A percentile compares a stretch with the other conserved stretches of the same genome.
Conservation (phyloP, 2,329 filamentous ascomycete genomes). For the Whalleya microplaca region DNA sequence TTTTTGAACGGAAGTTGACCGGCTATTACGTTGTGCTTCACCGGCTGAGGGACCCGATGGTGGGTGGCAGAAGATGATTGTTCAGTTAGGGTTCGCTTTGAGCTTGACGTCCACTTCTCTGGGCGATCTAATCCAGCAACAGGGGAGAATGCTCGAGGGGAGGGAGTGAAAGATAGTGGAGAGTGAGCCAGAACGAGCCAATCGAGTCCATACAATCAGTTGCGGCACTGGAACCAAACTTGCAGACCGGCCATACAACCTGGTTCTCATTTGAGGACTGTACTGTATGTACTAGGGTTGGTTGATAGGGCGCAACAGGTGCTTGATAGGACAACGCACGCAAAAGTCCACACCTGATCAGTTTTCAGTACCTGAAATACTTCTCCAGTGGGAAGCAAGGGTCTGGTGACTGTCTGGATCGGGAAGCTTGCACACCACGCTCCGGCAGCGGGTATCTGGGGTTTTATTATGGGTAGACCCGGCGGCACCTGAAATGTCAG, state of each 20-base stretch:
- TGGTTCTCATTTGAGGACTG: slow-evolving; percentile 31
- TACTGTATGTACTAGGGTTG: slow-evolving; percentile 25
- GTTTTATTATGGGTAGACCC: slow-evolving; percentile 19
- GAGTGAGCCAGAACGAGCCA: slow-evolving; percentile 31
- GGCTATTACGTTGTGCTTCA: slow-evolving; percentile 14
- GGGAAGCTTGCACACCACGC: slow-evolving; percentile 25
- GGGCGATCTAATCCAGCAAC: slow-evolving; percentile 27
- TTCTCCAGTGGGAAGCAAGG: slow-evolving; percentile 28
- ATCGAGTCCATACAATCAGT: slow-evolving; percentile 30
- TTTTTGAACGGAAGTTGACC: slow-evolving; percentile 5
- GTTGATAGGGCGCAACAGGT: slow-evolving; percentile 27
- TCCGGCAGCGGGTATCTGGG: slow-evolving; percentile 20
- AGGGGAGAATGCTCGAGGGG: slow-evolving; percentile 26
- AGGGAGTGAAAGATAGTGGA: slow-evolving; percentile 31
- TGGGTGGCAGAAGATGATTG: slow-evolving; percentile 8
- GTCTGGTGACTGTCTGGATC: slow-evolving; percentile 24
- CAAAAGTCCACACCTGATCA: slow-evolving; percentile 28
- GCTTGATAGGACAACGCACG: slow-evolving; percentile 30
- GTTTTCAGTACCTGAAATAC: slow-evolving; percentile 25
- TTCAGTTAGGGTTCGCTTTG: slow-evolving; percentile 11
- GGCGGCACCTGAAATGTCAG: slow-evolving; percentile 16
- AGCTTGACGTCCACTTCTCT: slow-evolving; percentile 17
- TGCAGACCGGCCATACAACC: slow-evolving; percentile 29
- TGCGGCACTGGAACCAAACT: slow-evolving; percentile 30
- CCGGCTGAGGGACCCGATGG: slow-evolving; percentile 11